phyloP scores from a whole-genome alignment of 192 early-diverging fungal genomes.

The Gamsiella multidivaricata region DNA sequence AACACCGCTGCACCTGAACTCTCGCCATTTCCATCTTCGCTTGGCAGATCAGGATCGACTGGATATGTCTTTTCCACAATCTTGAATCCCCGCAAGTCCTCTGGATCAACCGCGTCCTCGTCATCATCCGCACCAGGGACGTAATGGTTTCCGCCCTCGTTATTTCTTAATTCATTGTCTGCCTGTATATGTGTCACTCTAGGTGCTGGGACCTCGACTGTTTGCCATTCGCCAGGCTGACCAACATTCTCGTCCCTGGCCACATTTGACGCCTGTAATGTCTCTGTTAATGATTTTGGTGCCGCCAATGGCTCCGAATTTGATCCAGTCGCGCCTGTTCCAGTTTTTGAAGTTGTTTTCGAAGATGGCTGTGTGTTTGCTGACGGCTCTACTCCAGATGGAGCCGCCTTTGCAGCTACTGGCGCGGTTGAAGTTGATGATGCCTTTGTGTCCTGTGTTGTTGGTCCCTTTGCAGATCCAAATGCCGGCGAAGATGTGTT shows the following conservation, averaged over 20 bases:
- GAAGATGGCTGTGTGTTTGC: not conserved
- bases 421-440: not conserved
- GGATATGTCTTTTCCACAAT: slow-evolving; percentile 65
- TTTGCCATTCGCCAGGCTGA: slow-evolving; percentile 55
- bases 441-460: not conserved
- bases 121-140: slow-evolving; percentile 34
- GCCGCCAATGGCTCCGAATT: not conserved
- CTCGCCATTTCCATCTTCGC: slow-evolving; percentile 15
- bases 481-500: slow-evolving; percentile 9
- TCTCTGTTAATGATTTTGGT: not conserved
- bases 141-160: slow-evolving; percentile 7
- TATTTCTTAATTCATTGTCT: not conserved
- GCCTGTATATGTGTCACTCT: not conserved
- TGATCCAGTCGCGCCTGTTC: not conserved
- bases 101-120: slow-evolving; percentile 61
- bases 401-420: not conserved
- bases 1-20: slow-evolving; percentile 38
- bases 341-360: not conserved
- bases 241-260: slow-evolving; percentile 26
- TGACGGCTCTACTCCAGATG: not conserved
- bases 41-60: slow-evolving; percentile 22
- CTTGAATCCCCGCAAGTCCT: slow-evolving; percentile 62
- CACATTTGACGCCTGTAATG: not conserved
- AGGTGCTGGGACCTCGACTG: slow-evolving; percentile 40
- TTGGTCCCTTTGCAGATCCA: not conserved